Percentiles rank a stretch among this genome's conserved stretches.
phyloP scores from a whole-genome alignment of 2,329 filamentous ascomycete genomes.

The Orbilia javanica region DNA sequence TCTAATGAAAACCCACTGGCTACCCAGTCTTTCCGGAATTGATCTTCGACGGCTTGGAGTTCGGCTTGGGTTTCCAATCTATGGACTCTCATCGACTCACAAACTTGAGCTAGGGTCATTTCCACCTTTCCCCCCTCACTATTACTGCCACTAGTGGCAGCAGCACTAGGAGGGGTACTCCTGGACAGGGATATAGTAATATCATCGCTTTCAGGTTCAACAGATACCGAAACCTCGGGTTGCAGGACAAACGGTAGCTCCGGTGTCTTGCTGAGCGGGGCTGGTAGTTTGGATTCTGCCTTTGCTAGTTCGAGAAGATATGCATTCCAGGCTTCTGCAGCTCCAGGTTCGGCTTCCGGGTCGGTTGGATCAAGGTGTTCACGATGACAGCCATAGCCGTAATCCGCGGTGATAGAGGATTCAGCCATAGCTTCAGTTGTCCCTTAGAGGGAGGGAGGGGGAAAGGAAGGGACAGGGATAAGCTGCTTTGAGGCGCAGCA shows the following conservation, averaged over 20 bases:
- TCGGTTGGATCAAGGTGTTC: slow-evolving; percentile 41
- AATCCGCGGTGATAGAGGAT: background rate
- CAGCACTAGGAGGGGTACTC: background rate
- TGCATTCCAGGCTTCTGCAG: slow-evolving; percentile 19
- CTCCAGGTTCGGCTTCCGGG: slow-evolving; percentile 38
- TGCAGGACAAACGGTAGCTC: slow-evolving; percentile 15
- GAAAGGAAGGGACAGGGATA: background rate
- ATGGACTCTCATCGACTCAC: slow-evolving; percentile 25
- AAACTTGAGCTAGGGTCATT: slow-evolving; percentile 16
- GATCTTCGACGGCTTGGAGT: slow-evolving; percentile 39
- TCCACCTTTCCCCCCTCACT: background rate
- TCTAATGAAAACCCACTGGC: slow-evolving; percentile 27
- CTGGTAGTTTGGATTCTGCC: background rate
- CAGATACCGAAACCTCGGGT: background rate
- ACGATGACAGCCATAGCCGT: slow-evolving; percentile 35
- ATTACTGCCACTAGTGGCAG: background rate
- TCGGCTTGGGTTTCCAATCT: slow-evolving; percentile 21
- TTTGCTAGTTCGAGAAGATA: slow-evolving; percentile 15
- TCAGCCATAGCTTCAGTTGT: background rate
- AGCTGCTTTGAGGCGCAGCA: background rate
- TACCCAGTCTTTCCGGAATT: slow-evolving; percentile 26
- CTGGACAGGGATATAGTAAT: background rate
- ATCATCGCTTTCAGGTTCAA: background rate
- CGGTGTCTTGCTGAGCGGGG: background rate
- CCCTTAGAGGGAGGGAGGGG: background rate